Evolutionary conservation across 2,329 filamentous ascomycete genomes (phyloP), one percentile per base, ranked within the genome.

Genomic region (Xylaria multiplex): DNA sequence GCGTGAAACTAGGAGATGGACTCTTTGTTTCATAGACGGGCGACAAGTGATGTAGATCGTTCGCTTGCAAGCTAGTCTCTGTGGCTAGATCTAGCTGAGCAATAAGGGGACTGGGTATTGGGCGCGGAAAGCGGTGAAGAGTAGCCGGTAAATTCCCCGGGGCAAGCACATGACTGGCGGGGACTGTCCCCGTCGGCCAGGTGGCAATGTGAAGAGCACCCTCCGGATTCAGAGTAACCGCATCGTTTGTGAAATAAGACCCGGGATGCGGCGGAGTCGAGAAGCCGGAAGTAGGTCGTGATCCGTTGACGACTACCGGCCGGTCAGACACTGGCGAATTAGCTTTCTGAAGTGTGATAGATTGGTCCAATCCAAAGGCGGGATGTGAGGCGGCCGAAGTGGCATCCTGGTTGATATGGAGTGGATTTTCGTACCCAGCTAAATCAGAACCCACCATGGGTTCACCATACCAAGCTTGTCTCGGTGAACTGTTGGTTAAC

Each of bases 21-120:
- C 89, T 91, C n/a, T 86, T 84, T 6, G 86, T 85, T 79, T 93
- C 91, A 60, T 90, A 91, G 0, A 93, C 91, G 0, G 91, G 91
- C 0, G 91, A 93, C 2, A 94, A 82, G 70, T 84, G 85, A 48
- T 83, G 81, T 56, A 81, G 74, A 8, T 86, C 85, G 8, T 80
- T 77, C 4, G 77, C 74, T 59, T 79, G 77, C 11, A 81, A 71
- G 24, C 79, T 78, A 37, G 83, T 82, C 3, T 81, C 79, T 45
- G 84, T 82, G 1, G 85, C 86, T 14, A 88, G 80, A 70, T 88
- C 86, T 19, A 88, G 77, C 6, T 86, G 84, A 14, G 85, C 85
- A 66, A 87, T 85, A 2, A 82, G 77, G 24, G 81, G 82, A 65
- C 79, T 85, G 49, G 84, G 83, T 27, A 80, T 78, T 59, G 81